These are phyloP conservation scores for Trametes maxima DNA, from an alignment of 768 basidiomycete genomes.

Conservation along the genomic window DNA sequence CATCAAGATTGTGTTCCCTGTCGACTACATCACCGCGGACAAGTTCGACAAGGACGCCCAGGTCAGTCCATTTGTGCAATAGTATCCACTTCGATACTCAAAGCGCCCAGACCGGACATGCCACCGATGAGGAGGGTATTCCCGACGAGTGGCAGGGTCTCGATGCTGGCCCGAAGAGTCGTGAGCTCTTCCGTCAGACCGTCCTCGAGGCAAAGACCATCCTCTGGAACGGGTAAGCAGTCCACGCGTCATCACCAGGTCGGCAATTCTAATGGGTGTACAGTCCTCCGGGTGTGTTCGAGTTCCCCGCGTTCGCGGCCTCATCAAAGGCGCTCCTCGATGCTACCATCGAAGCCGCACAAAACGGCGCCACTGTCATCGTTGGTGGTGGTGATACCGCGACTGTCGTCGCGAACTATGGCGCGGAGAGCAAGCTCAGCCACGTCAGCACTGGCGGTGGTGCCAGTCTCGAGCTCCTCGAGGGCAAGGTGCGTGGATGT, in stretches of 20 bases:
- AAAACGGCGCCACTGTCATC: conserved; percentile 88
- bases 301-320: conserved; percentile 87
- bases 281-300: conserved; percentile 97
- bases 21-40: conserved; percentile 93
- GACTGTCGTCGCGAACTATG: conserved; percentile 89
- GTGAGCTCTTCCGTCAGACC: conserved; percentile 73
- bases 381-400: conserved; percentile 96
- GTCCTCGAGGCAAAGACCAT: conserved; percentile 93
- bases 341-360: conserved; percentile 83
- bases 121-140: conserved; percentile 85
- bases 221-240: conserved; percentile 87
- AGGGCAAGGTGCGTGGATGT: conserved; percentile 80
- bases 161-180: conserved; percentile 86
- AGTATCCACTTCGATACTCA: not conserved
- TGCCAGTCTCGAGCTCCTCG: conserved; percentile 91
- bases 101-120: conserved; percentile 59
- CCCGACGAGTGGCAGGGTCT: conserved; percentile 95
- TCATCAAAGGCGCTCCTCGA: conserved; percentile 86
- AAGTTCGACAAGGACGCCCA: conserved; percentile 93
- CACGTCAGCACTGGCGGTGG: conserved; percentile 97
- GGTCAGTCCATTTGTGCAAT: conserved; percentile 43
- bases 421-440: conserved; percentile 84
- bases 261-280: conserved; percentile 8
- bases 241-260: not conserved
- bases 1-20: conserved; percentile 93